Conservation (phyloP, 2,329 filamentous ascomycete genomes). For the Colletotrichum simmondsii region DNA sequence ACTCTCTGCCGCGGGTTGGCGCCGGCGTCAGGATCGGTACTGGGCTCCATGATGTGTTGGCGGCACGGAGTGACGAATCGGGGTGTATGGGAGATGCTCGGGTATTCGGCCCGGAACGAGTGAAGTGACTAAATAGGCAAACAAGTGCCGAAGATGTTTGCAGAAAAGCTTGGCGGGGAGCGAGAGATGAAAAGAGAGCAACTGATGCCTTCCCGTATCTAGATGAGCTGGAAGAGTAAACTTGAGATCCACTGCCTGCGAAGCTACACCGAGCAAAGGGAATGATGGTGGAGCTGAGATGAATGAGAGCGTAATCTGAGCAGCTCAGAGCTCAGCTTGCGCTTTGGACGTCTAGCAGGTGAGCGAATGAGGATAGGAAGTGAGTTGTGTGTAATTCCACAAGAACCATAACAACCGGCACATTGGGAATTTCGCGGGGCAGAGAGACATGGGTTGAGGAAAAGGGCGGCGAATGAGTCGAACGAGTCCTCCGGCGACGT, state of each 20-base stretch:
- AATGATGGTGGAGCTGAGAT: not conserved
- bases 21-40: conserved; percentile 5
- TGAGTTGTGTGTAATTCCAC: not conserved
- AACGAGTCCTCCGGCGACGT: conserved; percentile 7
- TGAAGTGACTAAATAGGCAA: not conserved
- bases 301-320: not conserved
- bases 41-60: conserved; percentile 10
- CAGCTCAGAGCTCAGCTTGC: not conserved
- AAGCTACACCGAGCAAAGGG: not conserved
- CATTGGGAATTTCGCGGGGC: not conserved
- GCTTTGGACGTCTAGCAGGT: not conserved
- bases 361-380: not conserved
- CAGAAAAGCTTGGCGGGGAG: not conserved
- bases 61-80: not conserved
- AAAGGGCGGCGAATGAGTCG: not conserved
- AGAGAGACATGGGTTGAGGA: not conserved
- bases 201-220: not conserved
- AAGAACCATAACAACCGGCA: too few species aligned
- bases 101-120: not conserved
- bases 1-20: conserved; percentile 28
- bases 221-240: not conserved
- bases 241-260: not conserved
- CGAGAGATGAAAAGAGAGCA: not conserved
- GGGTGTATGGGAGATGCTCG: not conserved
- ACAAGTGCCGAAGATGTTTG: not conserved